Base-by-base conservation (phyloP, 78 protist genomes). In the Dictyostelium capitatum region DNA sequence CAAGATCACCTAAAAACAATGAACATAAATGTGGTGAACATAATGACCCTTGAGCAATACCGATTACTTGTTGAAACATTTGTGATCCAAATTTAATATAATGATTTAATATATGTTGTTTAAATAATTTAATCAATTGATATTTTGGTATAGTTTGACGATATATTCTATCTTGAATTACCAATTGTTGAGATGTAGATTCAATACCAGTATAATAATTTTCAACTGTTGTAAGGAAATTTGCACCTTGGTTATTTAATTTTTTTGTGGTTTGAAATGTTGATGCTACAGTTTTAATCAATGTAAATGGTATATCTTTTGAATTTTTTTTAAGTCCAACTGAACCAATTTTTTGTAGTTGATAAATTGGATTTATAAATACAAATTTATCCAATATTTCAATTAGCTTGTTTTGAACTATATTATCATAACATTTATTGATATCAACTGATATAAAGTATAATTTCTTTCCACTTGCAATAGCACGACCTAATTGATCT, bases 41-140 rank as follows among this genome's bases (percentile, higher is more conserved):
- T 25, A 43, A 15, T 10, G 89, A 81, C 20, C 89, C 89, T 43
- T 81, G 89, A 17, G 57, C 69, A 41, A 81, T 81, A 64, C 89
- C 89, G 15, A 54, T 7, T 4, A 12, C 20, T 47, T 54, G 65
- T n/a, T 79, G 65, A 32, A 43, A 56, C 15, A 54, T 9, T 54
- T 20, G 12, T 37, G 30, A 17, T 4, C 59, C 19, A 37, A 17
- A 54, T 14, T 19, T 20, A 17, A 79, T 32, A 10, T 43, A 54
- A 17, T 51, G 47, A 28, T 54, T 32, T 14, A 28, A 43, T 14
- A 79, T 51, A 37, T 54, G 70, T 37, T 59, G 20, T 20, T 56
- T 12, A 10, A 79, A 79, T 17, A 79, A 20, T n/a, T 54, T 32
- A 8, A 79, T 28, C 20, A 54, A 0, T 19, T 17, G 14, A 10